A percentile compares a stretch with the other conserved stretches of the same genome.
These are phyloP conservation scores for Coemansia sp. DNA, from an alignment of 192 early-diverging fungal species.

Conservation along the genomic window DNA sequence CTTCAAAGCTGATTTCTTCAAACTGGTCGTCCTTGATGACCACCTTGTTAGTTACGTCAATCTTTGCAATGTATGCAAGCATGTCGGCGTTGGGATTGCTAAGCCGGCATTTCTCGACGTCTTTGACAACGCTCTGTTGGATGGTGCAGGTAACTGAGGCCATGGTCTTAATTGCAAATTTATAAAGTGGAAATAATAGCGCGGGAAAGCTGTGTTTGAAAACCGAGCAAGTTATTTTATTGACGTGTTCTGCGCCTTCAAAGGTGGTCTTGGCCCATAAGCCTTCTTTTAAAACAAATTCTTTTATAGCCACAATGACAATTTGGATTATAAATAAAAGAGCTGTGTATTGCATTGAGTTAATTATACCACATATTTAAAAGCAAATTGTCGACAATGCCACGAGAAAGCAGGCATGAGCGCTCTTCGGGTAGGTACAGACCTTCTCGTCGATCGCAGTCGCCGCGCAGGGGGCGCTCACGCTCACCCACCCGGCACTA, in stretches of 20 bases:
- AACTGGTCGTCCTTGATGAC: conserved; percentile 44
- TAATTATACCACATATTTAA: neutral
- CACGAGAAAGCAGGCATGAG: conserved; percentile 23
- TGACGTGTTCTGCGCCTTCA: no score
- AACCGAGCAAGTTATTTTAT: no score
- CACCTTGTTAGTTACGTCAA: conserved; percentile 51
- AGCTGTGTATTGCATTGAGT: neutral
- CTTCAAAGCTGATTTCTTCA: conserved; percentile 55
- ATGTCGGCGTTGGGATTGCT: conserved; percentile 14
- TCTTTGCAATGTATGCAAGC: conserved; percentile 49
- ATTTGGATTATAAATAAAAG: neutral
- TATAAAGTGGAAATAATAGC: neutral
- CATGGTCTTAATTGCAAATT: conserved; percentile 1
- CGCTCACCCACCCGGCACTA: conserved; percentile 31
- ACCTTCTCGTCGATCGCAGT: conserved; percentile 15
- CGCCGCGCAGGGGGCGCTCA: conserved; percentile 20
- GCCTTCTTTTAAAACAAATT: no score
- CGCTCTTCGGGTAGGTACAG: conserved; percentile 18
- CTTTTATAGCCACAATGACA: neutral
- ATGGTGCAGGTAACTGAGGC: conserved; percentile 34
- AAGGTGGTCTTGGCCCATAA: neutral
- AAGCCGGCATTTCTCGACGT: conserved; percentile 31
- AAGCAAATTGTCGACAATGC: conserved; percentile 11
- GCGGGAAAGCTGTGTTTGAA: neutral
- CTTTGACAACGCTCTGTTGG: conserved; percentile 9